These are phyloP conservation scores for Lachancea mirantina DNA, from an alignment of 805 yeast species.

Conservation along the genomic window DNA sequence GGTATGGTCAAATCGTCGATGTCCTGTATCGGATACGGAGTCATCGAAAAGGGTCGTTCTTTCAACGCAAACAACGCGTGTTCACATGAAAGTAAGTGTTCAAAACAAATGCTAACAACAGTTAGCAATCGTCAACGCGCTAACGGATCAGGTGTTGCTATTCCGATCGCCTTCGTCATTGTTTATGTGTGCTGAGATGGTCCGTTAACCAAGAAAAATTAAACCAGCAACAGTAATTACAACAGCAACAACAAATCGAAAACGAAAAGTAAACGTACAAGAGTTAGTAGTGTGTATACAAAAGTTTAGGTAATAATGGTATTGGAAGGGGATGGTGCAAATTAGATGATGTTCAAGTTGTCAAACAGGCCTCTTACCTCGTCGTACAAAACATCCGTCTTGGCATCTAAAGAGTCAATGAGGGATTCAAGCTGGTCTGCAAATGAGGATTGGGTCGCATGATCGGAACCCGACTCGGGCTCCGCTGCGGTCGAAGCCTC, in stretches of 20 bases:
- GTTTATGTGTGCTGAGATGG: too few relatives aligned
- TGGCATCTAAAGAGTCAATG: slow-evolving; percentile 17
- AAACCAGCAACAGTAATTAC: too few relatives aligned
- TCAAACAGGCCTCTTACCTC: slow-evolving; percentile 25
- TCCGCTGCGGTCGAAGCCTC: background rate
- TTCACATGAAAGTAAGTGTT: too few relatives aligned
- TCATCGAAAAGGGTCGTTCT: too few relatives aligned
- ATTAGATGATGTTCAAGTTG: slow-evolving; percentile 19
- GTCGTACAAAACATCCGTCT: slow-evolving; percentile 22
- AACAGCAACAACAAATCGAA: too few relatives aligned
- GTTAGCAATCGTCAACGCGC: too few relatives aligned
- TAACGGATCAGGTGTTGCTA: background rate
- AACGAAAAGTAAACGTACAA: too few relatives aligned
- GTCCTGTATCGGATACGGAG: slow-evolving; percentile 10
- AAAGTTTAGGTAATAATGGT: background rate
- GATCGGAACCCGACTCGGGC: slow-evolving; percentile 4
- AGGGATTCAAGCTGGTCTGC: slow-evolving; percentile 9
- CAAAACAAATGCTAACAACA: too few relatives aligned
- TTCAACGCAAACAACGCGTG: too few relatives aligned
- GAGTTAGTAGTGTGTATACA: too few relatives aligned
- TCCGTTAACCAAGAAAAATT: too few relatives aligned
- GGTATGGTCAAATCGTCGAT: slow-evolving; percentile 6
- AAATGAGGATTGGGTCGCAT: background rate
- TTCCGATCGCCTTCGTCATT: background rate
- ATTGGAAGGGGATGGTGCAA: background rate